phyloP scores from a whole-genome alignment of 495 filamentous ascomycete genomes.

The Talaromyces proteolyticus region DNA sequence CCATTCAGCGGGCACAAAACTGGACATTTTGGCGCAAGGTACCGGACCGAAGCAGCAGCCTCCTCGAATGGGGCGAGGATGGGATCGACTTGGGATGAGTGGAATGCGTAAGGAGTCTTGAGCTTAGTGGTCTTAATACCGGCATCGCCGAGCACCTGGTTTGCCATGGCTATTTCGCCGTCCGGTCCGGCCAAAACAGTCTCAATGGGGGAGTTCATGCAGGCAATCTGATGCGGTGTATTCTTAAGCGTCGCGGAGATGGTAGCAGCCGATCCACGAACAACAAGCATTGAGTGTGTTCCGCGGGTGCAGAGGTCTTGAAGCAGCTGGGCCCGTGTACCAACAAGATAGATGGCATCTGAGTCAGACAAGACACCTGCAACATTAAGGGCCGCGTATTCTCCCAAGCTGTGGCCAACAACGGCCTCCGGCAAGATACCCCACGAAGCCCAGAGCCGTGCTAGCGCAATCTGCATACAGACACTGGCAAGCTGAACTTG shows the following conservation, averaged over 20 bases:
- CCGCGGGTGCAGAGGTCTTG: constrained; percentile 62
- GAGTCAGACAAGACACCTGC: constrained; percentile 73
- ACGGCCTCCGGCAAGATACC: constrained; percentile 71
- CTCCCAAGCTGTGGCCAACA: constrained; percentile 80
- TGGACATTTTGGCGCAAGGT: constrained; percentile 56
- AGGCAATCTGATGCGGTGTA: constrained; percentile 38
- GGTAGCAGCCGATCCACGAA: constrained; percentile 26
- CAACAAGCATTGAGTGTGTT: constrained; percentile 59
- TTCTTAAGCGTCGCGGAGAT: constrained; percentile 21
- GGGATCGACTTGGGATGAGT: constrained; percentile 73
- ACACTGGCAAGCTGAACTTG: constrained; percentile 72
- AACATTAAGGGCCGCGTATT: constrained; percentile 81
- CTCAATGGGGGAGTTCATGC: constrained; percentile 44
- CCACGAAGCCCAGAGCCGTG: constrained; percentile 73
- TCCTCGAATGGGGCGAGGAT: constrained; percentile 63
- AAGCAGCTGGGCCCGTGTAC: constrained; percentile 68
- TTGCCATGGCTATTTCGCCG: constrained; percentile 40
- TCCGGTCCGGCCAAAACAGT: constrained; percentile 49
- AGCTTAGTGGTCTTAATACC: constrained; percentile 65
- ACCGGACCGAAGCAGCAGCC: constrained; percentile 51
- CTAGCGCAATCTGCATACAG: constrained; percentile 81
- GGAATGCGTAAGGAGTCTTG: constrained; percentile 73
- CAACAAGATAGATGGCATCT: constrained; percentile 78
- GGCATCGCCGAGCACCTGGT: constrained; percentile 43
- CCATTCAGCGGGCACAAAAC: constrained; percentile 68